phyloP scores from a whole-genome alignment of 768 basidiomycete species.

The Mycena sanguinolenta region DNA sequence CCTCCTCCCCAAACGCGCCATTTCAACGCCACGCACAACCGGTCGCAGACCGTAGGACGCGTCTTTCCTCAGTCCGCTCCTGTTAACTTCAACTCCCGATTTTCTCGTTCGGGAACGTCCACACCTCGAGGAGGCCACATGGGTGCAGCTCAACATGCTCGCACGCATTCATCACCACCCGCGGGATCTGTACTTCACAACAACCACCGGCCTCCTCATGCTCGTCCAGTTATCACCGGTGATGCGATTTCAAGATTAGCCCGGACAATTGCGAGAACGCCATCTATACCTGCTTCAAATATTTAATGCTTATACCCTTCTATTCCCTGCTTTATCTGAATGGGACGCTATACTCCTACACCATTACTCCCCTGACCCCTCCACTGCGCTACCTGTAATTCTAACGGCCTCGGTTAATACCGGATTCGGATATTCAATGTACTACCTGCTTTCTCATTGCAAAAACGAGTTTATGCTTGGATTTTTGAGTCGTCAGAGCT shows the following conservation, averaged over 20 bases:
- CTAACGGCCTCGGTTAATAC: constrained; percentile 16
- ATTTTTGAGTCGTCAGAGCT: constrained; percentile 61
- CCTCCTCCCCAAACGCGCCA: constrained; percentile 42
- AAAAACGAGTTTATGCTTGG: constrained; percentile 6
- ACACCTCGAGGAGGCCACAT: constrained; percentile 57
- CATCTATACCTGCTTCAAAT: constrained; percentile 40
- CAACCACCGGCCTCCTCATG: constrained; percentile 57
- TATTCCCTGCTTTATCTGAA: constrained; percentile 9
- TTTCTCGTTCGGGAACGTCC: constrained; percentile 59
- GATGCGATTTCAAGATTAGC: constrained; percentile 79
- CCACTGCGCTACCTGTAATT: constrained; percentile 22
- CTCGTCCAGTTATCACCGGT: constrained; percentile 79
- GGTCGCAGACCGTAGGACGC: constrained; percentile 71
- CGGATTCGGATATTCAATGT: constrained; percentile 30
- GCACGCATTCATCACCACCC: constrained; percentile 79
- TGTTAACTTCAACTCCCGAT: constrained; percentile 45
- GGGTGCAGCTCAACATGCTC: constrained; percentile 58
- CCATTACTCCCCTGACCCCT: neutral
- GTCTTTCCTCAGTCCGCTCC: constrained; percentile 46
- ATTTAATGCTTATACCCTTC: constrained; percentile 39
- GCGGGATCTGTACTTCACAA: constrained; percentile 46
- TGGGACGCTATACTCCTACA: neutral
- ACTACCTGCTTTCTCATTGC: constrained; percentile 6
- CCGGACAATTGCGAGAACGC: constrained; percentile 63
- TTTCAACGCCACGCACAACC: constrained; percentile 59